Evolutionary conservation across 108 stramenopile genomes (phyloP).

Genomic region (Chaetoceros tenuissimus): DNA sequence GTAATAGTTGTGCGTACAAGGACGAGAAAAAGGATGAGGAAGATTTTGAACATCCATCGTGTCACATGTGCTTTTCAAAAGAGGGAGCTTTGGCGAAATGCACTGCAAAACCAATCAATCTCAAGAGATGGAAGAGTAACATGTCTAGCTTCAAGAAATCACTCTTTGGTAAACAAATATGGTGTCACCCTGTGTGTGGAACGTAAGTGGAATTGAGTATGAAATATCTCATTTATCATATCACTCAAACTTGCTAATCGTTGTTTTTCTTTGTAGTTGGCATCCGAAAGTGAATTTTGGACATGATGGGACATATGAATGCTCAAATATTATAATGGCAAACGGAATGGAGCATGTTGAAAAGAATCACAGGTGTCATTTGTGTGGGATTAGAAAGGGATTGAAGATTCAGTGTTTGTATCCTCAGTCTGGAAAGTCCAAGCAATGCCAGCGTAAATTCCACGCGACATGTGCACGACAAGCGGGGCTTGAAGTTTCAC

Average conservation of each 20-base stretch:
- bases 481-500: conserved; percentile 64
- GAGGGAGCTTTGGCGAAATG: conserved; percentile 41
- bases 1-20: conserved; percentile 29
- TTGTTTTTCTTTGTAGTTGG: conserved; percentile 40
- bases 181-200: conserved; percentile 60
- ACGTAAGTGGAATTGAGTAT: conserved; percentile 40
- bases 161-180: conserved; percentile 43
- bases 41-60: conserved; percentile 37
- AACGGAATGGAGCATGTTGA: conserved; percentile 46
- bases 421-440: conserved; percentile 29
- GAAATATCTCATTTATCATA: not conserved
- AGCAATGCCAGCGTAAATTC: conserved; percentile 19
- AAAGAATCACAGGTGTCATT: conserved; percentile 33
- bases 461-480: conserved; percentile 78
- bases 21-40: conserved; percentile 16
- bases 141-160: conserved; percentile 32
- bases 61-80: conserved; percentile 54
- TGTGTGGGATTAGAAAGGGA: conserved; percentile 55
- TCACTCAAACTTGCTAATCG: conserved; percentile 3
- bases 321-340: conserved; percentile 52
- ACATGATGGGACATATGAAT: conserved; percentile 24
- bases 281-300: conserved; percentile 11
- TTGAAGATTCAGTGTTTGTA: conserved; percentile 54
- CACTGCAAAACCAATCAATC: conserved; percentile 36
- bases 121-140: conserved; percentile 46